Evolutionary conservation across 306 rosid species (phyloP), one percentile per base, ranked within the genome.

Genomic region (Dryas alaskensis): DNA sequence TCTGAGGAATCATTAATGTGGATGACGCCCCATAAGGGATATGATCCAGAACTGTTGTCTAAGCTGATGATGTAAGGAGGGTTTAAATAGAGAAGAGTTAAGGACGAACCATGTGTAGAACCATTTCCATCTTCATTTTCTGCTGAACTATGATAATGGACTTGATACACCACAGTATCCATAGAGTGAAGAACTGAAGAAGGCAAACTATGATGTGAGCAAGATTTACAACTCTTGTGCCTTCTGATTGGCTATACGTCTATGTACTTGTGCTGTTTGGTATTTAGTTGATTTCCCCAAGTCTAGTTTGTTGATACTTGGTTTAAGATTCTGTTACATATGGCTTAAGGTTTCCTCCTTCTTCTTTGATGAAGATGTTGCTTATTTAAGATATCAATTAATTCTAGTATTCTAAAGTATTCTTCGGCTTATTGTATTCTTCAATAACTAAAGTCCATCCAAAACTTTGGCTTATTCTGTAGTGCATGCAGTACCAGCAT

Each of bases 161-260:
- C 43, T 12, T 25, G 71, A 47, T 66, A 47, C 55, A 47, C 57
- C 57, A 66, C 50, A 22, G 10, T 13, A 2, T 48, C 45, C 7
- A 12, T 47, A 50, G 55, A 31, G 22, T 25, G 8, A 47, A 40
- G 7, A 48, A 31, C 44, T 25, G 14, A 46, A 40, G 7, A 48
- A 57, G 54, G 46, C 42, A 65, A 64, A 19, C 8, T 17, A 10
- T 45, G 57, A n/a, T 53, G 52, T 19, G 74, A 70, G 74, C 51
- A 10, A 40, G 16, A 39, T 52, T 39, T 39, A 22, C 7, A 51
- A 4, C 10, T 65, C 49, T 19, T 51, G 39, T n/a, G 6, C 60
- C n/a, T 31, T 67, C 47, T 50, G 19, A n/a, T 50, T 68, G 54
- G 54, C 54, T 1, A 8, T 10, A 45, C 8, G 5, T 65, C 4